Evolutionary conservation across 2,329 filamentous ascomycete genomes (phyloP).

Genomic region (Hyphodiscus sp.): DNA sequence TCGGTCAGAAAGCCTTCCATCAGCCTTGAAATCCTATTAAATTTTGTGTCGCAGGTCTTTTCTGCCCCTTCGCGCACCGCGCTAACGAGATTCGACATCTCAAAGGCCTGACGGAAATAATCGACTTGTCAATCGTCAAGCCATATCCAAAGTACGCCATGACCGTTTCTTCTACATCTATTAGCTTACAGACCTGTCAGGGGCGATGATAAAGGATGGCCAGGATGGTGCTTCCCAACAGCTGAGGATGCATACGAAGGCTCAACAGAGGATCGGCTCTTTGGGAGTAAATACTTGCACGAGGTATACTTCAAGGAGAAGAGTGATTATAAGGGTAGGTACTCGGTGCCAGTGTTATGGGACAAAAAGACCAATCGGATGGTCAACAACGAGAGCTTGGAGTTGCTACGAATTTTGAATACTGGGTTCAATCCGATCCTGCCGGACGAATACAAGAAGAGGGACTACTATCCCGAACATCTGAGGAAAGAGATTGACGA

Average conservation of each 20-base stretch:
- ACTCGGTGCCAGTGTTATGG: conserved; percentile 62
- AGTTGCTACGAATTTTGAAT: conserved; percentile 77
- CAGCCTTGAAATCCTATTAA: background rate
- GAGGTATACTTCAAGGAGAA: conserved; percentile 60
- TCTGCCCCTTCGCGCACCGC: conserved; percentile 50
- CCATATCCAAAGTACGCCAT: background rate
- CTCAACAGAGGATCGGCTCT: conserved; percentile 8
- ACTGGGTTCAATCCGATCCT: conserved; percentile 35
- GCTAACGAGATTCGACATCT: conserved; percentile 79
- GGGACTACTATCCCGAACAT: conserved; percentile 3
- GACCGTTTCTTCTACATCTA: no score
- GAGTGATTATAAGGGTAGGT: conserved; percentile 56
- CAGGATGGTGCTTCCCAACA: conserved; percentile 12
- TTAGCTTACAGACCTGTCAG: background rate
- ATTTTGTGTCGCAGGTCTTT: background rate
- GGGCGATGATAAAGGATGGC: background rate
- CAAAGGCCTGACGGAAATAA: conserved; percentile 79
- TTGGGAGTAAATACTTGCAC: conserved; percentile 51
- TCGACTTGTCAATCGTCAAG: conserved; percentile 4
- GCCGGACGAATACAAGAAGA: conserved; percentile 4
- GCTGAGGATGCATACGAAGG: background rate
- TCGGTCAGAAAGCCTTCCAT: conserved; percentile 47
- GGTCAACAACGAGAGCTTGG: conserved; percentile 73
- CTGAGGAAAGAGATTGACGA: background rate
- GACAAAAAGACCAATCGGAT: conserved; percentile 53